These are phyloP conservation scores for Plectosphaerella cucumerina DNA, from an alignment of 2,329 filamentous ascomycete genomes.

Conservation along the genomic window DNA sequence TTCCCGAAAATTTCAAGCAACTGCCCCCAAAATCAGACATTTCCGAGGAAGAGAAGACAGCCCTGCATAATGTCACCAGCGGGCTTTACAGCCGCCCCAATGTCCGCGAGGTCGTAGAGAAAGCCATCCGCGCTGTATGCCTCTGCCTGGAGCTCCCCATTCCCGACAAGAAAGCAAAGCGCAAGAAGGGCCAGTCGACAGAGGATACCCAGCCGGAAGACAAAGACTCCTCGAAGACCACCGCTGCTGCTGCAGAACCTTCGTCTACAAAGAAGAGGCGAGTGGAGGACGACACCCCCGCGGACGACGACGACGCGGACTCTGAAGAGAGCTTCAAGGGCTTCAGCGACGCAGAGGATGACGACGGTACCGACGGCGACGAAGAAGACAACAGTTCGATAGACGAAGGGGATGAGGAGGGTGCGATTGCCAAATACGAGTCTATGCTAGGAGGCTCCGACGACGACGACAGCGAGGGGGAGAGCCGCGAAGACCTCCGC, in stretches of 20 bases:
- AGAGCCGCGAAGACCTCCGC: conserved; percentile 31
- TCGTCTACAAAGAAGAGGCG: conserved; percentile 16
- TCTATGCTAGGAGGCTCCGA: conserved; percentile 40
- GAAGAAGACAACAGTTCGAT: conserved; percentile 23
- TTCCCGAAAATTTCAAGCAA: conserved; percentile 43
- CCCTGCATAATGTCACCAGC: conserved; percentile 57
- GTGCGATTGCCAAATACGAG: conserved; percentile 38
- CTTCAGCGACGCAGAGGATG: conserved; percentile 14
- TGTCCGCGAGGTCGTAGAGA: conserved; percentile 44
- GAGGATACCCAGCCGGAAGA: conserved; percentile 24
- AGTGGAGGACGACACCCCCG: conserved; percentile 23
- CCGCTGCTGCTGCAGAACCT: conserved; percentile 14
- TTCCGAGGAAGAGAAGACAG: conserved; percentile 44
- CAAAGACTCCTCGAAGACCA: conserved; percentile 23
- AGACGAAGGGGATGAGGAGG: conserved; percentile 26
- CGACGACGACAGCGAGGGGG: conserved; percentile 30
- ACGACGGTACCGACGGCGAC: conserved; percentile 21
- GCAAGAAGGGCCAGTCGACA: conserved; percentile 22
- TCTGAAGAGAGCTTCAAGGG: conserved; percentile 7
- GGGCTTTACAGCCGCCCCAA: conserved; percentile 48
- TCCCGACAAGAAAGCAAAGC: conserved; percentile 38
- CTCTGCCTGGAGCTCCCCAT: conserved; percentile 41
- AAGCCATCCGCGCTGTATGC: conserved; percentile 46
- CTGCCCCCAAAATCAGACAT: conserved; percentile 46
- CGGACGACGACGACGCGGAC: conserved; percentile 15